A percentile compares a stretch with the other conserved stretches of the same genome.
These are phyloP conservation scores for Fusarium clavum DNA, from an alignment of 2,329 filamentous ascomycete genomes.

Conservation along the genomic window DNA sequence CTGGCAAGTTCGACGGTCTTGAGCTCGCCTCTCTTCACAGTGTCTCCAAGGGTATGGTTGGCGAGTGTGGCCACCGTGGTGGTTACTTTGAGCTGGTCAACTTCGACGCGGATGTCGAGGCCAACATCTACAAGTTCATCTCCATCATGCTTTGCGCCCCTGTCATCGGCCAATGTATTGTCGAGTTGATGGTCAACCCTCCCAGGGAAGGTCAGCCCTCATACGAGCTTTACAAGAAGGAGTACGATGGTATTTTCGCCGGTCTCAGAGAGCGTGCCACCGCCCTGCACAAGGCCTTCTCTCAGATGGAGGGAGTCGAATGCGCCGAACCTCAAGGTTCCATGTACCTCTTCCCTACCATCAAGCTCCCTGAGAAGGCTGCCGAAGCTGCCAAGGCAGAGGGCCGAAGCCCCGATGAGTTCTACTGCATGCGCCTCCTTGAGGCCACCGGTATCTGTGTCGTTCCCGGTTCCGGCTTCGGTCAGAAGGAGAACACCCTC, in stretches of 20 bases:
- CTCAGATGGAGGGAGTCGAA: slow-evolving; percentile 94
- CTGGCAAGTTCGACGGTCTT: slow-evolving; percentile 82
- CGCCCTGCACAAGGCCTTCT: slow-evolving; percentile 90
- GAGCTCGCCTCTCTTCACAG: slow-evolving; percentile 94
- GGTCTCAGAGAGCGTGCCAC: slow-evolving; percentile 82
- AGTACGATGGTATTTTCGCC: slow-evolving; percentile 85
- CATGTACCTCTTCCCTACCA: slow-evolving; percentile 99
- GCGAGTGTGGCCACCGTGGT: slow-evolving; percentile 96
- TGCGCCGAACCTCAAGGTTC: slow-evolving; percentile 90
- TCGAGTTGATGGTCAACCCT: slow-evolving; percentile 98
- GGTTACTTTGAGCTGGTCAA: slow-evolving; percentile 97
- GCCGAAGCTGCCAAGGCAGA: slow-evolving; percentile 79
- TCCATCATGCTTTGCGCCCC: slow-evolving; percentile 97
- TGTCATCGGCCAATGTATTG: slow-evolving; percentile 93
- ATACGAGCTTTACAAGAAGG: slow-evolving; percentile 82
- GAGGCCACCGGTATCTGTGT: slow-evolving; percentile 96
- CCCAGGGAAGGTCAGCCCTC: slow-evolving; percentile 85
- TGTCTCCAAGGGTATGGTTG: slow-evolving; percentile 97
- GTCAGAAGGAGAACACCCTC: slow-evolving; percentile 88
- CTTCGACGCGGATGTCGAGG: slow-evolving; percentile 86
- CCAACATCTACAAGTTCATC: slow-evolving; percentile 98
- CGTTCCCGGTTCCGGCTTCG: slow-evolving; percentile 92
- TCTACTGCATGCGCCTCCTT: slow-evolving; percentile 91
- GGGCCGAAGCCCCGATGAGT: slow-evolving; percentile 84
- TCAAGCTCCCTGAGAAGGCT: slow-evolving; percentile 81